Percentiles rank a stretch among this genome's conserved stretches.
Conservation (phyloP, 768 basidiomycete species). For the Hortiboletus flavorubellus region DNA sequence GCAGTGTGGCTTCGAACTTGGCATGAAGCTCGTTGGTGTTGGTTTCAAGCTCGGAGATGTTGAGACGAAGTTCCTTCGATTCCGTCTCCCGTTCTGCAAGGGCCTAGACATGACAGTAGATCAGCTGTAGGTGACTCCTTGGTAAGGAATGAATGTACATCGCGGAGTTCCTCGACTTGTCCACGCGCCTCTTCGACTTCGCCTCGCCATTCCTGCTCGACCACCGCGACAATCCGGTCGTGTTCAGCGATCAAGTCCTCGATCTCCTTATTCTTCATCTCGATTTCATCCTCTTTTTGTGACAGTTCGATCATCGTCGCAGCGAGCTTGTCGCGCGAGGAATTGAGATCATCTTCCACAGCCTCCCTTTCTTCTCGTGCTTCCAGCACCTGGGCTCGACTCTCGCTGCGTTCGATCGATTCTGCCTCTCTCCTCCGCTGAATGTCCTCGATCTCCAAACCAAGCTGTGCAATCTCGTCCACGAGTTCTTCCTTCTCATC, state of each 20-base stretch:
- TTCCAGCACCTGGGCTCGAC: constrained; percentile 66
- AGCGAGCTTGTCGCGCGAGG: constrained; percentile 71
- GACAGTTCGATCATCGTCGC: constrained; percentile 80
- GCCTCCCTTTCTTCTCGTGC: constrained; percentile 72
- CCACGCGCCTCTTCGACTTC: constrained; percentile 79
- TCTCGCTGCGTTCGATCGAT: constrained; percentile 66
- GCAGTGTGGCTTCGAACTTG: constrained; percentile 72
- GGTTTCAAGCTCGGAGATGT: constrained; percentile 72
- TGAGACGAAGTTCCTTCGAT: constrained; percentile 67
- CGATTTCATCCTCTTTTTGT: constrained; percentile 84
- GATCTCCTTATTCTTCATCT: constrained; percentile 72
- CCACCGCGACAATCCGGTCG: constrained; percentile 63
- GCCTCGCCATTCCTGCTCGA: constrained; percentile 84
- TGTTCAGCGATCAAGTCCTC: constrained; percentile 76
- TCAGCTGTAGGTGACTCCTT: neutral
- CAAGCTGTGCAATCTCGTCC: constrained; percentile 63
- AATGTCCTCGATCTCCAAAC: constrained; percentile 63
- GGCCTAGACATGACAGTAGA: constrained; percentile 40
- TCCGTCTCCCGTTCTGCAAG: constrained; percentile 79
- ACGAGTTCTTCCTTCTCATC: constrained; percentile 71
- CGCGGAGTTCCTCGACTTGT: constrained; percentile 76
- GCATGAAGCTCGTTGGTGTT: constrained; percentile 64
- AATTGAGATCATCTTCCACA: constrained; percentile 75
- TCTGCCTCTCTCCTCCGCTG: constrained; percentile 61
- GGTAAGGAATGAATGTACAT: constrained; percentile 42